Base-by-base conservation (phyloP, 306 rosid species). In the Neltuma alba region DNA sequence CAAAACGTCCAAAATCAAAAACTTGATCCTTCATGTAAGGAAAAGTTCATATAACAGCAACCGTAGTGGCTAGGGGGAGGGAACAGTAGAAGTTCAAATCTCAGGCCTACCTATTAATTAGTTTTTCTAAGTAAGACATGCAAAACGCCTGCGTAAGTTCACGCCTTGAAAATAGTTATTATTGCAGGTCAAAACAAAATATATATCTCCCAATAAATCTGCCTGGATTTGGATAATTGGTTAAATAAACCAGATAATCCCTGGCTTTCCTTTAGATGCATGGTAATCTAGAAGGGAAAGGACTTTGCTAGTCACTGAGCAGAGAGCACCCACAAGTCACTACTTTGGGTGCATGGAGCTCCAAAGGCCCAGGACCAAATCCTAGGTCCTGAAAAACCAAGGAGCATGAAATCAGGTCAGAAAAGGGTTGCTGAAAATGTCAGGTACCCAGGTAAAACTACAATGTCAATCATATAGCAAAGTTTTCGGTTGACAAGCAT, bases 401-500 rank as follows among this genome's bases (percentile, higher is more conserved):
- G 73, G 64, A 64, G 80, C 75, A 66, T 50, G 75, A 77, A 50
- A 37, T 66, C 25, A 20, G 75, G 34, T 66, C 37, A 52, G 40
- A 64, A 52, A 36, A 66, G 33, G 75, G 75, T 37, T 18, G 75
- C 30, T 47, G 25, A 67, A 14, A 64, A 33, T 50, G 16, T 54
- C 69, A 25, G 52, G 42, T 18, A 25, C n/a, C 42, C 76, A 21
- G 15, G 58, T 27, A 40, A 40, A 69, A 10, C 42, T 33, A 55
- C 73, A 63, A 31, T 36, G 66, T 41, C 72, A 57, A 66, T 61
- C 50, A 73, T n/a, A 72, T 40, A 63, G 58, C 44, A 64, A 52
- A 84, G 54, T 30, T 77, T 36, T 76, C 78, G 78, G 87, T 69
- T 82, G 50, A 82, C 52, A 82, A 80, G 77, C 85, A 75, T 91